Evolutionary conservation across 768 basidiomycete genomes (phyloP), one percentile per base, ranked within the genome.

Genomic region (Leccinum disarticulatum): DNA sequence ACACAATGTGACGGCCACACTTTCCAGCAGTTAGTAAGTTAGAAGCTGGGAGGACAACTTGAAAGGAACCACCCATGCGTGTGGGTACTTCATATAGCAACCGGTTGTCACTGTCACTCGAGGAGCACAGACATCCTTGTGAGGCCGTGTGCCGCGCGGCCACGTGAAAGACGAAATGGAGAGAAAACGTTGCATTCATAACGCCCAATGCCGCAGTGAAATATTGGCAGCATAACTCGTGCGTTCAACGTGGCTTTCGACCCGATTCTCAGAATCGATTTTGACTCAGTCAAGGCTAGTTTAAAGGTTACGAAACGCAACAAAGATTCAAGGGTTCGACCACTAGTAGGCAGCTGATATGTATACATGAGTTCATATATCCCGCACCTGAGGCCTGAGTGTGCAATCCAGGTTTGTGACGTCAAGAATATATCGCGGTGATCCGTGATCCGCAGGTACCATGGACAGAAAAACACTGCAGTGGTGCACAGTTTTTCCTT

Each of bases 121-220:
- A 41, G 36, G 53, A 6, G 60, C 58, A 58, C 62, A 25, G 52
- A 49, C 43, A 48, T 25, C 38, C 6, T 31, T 48, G 15, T 38
- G 9, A 15, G 47, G 54, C 51, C 49, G 52, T 49, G 41, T n/a
- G n/a, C 19, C 14, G 17, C n/a, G 35, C 46, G 19, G 59, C 66
- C 61, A 50, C 55, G 61, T 69, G 64, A 55, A 55, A 46, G 38
- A 41, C 38, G 51, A 36, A 57, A 14, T 11, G 17, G 51, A 51
- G 43, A 15, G 36, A 10, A 43, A 66, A 58, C 63, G 63, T 65
- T 62, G 59, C 30, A 33, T 61, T 56, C 53, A 69, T 68, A 52
- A 65, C 57, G 59, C 61, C 36, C 22, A 22, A 27, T 33, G 17
- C 53, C 27, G 52, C 51, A 51, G 9, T 4, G 11, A 66, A 63